Evolutionary conservation across 1,284 basidiomycete genomes (phyloP).

Genomic region (Trametes sp.): DNA sequence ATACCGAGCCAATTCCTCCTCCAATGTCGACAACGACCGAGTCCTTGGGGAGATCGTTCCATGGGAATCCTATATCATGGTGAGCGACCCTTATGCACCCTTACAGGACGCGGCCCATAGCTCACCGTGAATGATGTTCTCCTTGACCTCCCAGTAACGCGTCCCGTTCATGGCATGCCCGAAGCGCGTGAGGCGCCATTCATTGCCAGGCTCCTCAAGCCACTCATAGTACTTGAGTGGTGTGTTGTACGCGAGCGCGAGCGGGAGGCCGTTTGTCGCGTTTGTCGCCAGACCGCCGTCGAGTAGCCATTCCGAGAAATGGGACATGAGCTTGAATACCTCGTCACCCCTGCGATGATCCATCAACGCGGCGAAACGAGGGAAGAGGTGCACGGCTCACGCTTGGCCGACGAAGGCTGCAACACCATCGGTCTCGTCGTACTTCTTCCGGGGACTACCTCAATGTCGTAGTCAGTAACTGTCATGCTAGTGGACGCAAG

Average conservation of each 20-base stretch:
- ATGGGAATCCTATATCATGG: conserved; percentile 61
- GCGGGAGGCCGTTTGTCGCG: not conserved
- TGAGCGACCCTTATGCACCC: not conserved
- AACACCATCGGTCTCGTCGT: conserved; percentile 23
- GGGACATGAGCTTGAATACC: conserved; percentile 3
- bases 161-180: conserved; percentile 25
- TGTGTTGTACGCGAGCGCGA: conserved; percentile 6
- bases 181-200: conserved; percentile 18
- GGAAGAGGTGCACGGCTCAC: not conserved
- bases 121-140: conserved; percentile 24
- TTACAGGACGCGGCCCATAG: not conserved
- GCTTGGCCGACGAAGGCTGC: conserved; percentile 8
- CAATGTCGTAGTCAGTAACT: not conserved
- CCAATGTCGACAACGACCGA: conserved; percentile 73
- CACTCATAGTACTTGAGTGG: conserved; percentile 28
- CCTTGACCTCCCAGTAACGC: conserved; percentile 22
- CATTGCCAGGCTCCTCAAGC: conserved; percentile 26
- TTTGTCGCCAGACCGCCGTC: conserved; percentile 9
- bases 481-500: too few species aligned
- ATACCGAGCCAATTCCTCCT: conserved; percentile 75
- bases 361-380: not conserved
- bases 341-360: not conserved
- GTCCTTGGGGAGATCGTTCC: conserved; percentile 59
- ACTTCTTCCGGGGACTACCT: conserved; percentile 19
- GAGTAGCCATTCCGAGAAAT: conserved; percentile 19